A percentile compares a stretch with the other conserved stretches of the same genome.
phyloP scores from a whole-genome alignment of 2,329 filamentous ascomycete species.

The Alternaria alternata region DNA sequence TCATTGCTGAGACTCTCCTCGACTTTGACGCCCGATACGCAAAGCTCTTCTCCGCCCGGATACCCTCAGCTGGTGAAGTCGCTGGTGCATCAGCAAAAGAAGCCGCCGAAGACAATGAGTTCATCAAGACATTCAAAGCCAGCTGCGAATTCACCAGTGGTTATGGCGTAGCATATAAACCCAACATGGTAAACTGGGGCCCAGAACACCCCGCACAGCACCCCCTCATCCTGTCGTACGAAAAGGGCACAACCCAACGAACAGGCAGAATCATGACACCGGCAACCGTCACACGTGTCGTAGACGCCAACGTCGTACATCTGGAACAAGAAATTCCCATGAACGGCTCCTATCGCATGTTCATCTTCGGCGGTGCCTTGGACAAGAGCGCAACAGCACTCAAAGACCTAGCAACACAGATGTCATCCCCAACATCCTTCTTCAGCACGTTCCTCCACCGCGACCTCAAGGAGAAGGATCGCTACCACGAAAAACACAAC shows the following conservation, averaged over 20 bases:
- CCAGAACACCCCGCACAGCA: conserved; percentile 75
- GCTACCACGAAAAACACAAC: conserved; percentile 81
- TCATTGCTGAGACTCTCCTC: conserved; percentile 83
- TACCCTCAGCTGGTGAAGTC: conserved; percentile 76
- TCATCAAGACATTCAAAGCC: conserved; percentile 89
- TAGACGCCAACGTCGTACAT: conserved; percentile 88
- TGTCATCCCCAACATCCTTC: conserved; percentile 75
- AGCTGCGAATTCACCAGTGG: conserved; percentile 92
- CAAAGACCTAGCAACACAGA: conserved; percentile 70
- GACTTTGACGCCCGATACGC: conserved; percentile 90
- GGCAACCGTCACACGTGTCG: conserved; percentile 82
- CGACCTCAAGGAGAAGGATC: conserved; percentile 61
- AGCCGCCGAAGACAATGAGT: conserved; percentile 69
- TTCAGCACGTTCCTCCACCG: conserved; percentile 70
- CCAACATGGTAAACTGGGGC: conserved; percentile 87
- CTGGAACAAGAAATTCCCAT: conserved; percentile 89
- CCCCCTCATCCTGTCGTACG: conserved; percentile 69
- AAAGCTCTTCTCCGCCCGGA: conserved; percentile 83
- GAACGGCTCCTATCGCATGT: conserved; percentile 87
- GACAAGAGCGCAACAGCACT: conserved; percentile 68
- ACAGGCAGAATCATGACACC: conserved; percentile 80
- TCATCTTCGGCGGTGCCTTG: conserved; percentile 80
- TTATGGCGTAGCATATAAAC: conserved; percentile 85
- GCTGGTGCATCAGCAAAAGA: conserved; percentile 63
- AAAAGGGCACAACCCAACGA: conserved; percentile 65